Evolutionary conservation across 2,329 filamentous ascomycete genomes (phyloP).

Genomic region (Tolypocladium cylindrosporum): DNA sequence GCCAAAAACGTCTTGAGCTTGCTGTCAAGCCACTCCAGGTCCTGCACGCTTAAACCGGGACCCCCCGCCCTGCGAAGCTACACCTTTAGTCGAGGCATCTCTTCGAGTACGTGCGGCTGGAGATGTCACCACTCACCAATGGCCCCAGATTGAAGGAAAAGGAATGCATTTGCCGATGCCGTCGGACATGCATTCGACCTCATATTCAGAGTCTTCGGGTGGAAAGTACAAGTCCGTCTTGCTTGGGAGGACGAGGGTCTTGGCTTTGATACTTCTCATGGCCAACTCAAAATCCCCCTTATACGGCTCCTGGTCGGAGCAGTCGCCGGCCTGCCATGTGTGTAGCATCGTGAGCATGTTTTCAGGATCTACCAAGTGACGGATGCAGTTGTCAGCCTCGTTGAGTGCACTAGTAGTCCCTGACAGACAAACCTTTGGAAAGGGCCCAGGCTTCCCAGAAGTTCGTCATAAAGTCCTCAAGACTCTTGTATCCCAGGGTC

Average conservation of each 20-base stretch:
- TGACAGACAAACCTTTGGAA: slow-evolving; percentile 34
- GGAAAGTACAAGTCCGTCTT: slow-evolving; percentile 77
- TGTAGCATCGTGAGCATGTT: slow-evolving; percentile 66
- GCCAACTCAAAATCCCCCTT: slow-evolving; percentile 55
- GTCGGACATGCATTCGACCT: slow-evolving; percentile 42
- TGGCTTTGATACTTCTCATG: slow-evolving; percentile 61
- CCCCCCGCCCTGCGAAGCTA: slow-evolving; percentile 44
- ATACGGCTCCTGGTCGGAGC: slow-evolving; percentile 58
- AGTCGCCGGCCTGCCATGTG: slow-evolving; percentile 69
- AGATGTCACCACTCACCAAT: slow-evolving; percentile 16
- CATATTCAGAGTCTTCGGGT: slow-evolving; percentile 67
- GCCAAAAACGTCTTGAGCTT: slow-evolving; percentile 39
- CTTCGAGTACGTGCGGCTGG: neutral
- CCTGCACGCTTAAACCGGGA: slow-evolving; percentile 59
- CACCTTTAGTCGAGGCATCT: neutral
- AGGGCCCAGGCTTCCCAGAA: slow-evolving; percentile 72
- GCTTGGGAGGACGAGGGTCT: slow-evolving; percentile 57
- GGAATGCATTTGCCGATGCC: slow-evolving; percentile 22
- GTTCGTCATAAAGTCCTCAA: slow-evolving; percentile 64
- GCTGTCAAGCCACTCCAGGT: slow-evolving; percentile 62
- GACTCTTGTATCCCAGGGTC: slow-evolving; percentile 51
- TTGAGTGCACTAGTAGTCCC: neutral
- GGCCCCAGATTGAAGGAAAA: slow-evolving; percentile 32
- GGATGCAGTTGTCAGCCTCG: slow-evolving; percentile 8
- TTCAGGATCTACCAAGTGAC: slow-evolving; percentile 46